phyloP scores from a whole-genome alignment of 371 early-diverging fungal species.

The Dinochytrium kinnereticum region DNA sequence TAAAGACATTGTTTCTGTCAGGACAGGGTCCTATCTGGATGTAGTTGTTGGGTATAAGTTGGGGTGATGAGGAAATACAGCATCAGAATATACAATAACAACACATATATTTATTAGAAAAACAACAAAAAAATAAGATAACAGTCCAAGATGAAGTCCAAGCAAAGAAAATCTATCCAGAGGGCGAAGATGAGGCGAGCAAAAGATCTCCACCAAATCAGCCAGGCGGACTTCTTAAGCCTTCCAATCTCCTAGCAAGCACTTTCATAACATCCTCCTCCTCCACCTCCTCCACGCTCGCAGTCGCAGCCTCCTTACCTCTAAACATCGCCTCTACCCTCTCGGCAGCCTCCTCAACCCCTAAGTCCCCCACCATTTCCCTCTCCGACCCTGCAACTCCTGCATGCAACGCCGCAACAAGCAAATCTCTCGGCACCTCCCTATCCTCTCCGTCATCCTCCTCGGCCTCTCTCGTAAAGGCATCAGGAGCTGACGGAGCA shows the following conservation, averaged over 20 bases:
- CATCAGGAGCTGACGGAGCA: neutral
- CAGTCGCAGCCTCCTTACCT: neutral
- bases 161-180: too few species aligned
- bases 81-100: too few species aligned
- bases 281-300: too few species aligned
- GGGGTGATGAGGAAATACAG: too few species aligned
- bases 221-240: neutral
- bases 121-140: too few species aligned
- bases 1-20: neutral
- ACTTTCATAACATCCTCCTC: neutral
- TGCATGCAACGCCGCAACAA: constrained; percentile 8
- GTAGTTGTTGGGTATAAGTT: constrained; percentile 15
- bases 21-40: constrained; percentile 18
- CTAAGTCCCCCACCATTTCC: neutral
- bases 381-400: constrained; percentile 5
- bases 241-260: neutral
- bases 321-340: constrained; percentile 2
- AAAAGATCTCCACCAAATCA: too few species aligned
- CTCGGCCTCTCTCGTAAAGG: neutral
- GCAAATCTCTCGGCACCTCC: neutral
- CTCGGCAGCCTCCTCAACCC: neutral
- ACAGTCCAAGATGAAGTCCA: too few species aligned
- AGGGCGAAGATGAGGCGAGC: too few species aligned
- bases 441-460: constrained; percentile 5
- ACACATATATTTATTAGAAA: too few species aligned